phyloP scores from a whole-genome alignment of 352 stramenopile species.

The Albugo candida region DNA sequence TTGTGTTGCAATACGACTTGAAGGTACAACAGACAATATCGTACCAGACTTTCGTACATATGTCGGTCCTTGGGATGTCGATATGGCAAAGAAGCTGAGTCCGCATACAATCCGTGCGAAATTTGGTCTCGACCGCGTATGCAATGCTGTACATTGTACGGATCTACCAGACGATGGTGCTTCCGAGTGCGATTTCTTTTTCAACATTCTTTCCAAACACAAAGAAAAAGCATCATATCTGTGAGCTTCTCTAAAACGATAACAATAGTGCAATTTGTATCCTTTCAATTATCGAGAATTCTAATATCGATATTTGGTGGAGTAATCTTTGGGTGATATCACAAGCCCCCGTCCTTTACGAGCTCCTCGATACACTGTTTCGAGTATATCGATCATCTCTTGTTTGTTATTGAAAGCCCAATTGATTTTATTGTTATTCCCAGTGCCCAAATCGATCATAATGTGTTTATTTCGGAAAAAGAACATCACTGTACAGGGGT shows the following conservation, averaged over 20 bases:
- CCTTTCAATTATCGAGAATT: neutral
- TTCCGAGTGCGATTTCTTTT: conserved; percentile 86
- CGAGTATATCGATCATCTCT: conserved; percentile 99
- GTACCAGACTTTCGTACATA: conserved; percentile 60
- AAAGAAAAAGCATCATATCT: no score
- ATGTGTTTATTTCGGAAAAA: conserved; percentile 99
- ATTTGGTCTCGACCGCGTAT: conserved; percentile 75
- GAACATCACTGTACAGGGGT: conserved; percentile 99
- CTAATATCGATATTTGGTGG: conserved; percentile 96
- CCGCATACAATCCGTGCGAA: conserved; percentile 75
- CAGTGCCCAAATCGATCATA: conserved; percentile 99
- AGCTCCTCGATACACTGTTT: conserved; percentile 95
- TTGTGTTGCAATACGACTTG: conserved; percentile 82
- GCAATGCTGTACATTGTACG: conserved; percentile 87
- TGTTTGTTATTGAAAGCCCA: conserved; percentile 94
- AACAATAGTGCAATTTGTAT: no score
- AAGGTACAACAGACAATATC: conserved; percentile 27
- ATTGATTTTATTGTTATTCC: conserved; percentile 99
- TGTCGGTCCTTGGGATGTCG: conserved; percentile 80
- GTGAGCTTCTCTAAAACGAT: no score
- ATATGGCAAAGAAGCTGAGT: conserved; percentile 85
- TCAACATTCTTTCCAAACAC: conserved; percentile 76
- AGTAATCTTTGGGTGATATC: conserved; percentile 98
- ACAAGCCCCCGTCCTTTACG: conserved; percentile 94
- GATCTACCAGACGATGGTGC: conserved; percentile 81